phyloP scores from a whole-genome alignment of 163 green algal genomes.

The Scenedesmus sp. region DNA sequence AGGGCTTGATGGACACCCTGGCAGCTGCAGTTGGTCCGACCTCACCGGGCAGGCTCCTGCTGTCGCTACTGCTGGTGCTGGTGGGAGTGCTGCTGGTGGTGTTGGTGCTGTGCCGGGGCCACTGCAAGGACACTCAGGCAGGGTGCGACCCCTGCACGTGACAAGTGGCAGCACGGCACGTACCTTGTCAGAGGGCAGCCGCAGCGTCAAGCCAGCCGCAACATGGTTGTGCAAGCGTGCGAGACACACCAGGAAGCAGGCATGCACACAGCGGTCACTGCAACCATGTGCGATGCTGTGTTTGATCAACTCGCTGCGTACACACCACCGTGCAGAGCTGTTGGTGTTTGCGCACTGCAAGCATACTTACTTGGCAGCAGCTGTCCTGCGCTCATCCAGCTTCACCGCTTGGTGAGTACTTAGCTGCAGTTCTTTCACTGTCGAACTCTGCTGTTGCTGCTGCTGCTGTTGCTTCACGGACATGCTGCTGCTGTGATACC shows the following conservation, averaged over 20 bases:
- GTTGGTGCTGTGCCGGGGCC: neutral
- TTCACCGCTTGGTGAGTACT: neutral
- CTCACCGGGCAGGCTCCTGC: neutral
- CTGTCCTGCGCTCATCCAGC: neutral
- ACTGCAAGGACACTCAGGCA: neutral
- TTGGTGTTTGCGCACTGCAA: neutral
- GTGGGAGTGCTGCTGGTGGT: neutral
- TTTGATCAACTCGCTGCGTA: too few relatives aligned
- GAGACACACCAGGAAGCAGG: neutral
- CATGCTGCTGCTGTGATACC: neutral
- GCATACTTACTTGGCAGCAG: neutral
- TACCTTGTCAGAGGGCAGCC: neutral
- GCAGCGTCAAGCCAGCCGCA: neutral
- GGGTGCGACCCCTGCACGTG: neutral
- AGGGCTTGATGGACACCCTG: neutral
- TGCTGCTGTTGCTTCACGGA: neutral
- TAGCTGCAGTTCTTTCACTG: neutral
- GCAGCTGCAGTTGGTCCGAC: neutral
- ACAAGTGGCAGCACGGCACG: neutral
- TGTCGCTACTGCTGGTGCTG: neutral
- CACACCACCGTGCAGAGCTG: too few relatives aligned
- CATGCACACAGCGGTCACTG: too few relatives aligned
- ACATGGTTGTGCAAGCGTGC: neutral
- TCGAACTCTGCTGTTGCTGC: neutral
- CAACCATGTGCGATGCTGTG: too few relatives aligned